Percentiles rank a stretch among this genome's conserved stretches.
Conservation (phyloP, 169 alveolate species). For the Plasmodium reichenowi region DNA sequence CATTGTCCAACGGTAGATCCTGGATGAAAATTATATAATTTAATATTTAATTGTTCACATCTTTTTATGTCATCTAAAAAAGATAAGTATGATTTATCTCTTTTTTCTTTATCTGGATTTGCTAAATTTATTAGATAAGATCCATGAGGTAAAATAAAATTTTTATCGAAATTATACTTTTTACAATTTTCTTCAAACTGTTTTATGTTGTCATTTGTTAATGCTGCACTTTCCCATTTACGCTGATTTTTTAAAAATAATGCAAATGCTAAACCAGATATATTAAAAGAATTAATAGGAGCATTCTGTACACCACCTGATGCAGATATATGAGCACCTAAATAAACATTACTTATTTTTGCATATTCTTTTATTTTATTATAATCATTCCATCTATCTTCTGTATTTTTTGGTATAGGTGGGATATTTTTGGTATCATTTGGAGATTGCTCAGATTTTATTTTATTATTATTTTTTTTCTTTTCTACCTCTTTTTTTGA, state of each 20-base stretch:
- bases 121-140: constrained; percentile 91
- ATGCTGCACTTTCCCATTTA: constrained; percentile 90
- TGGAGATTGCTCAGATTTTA: constrained; percentile 3
- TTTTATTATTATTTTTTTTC: constrained; percentile 14
- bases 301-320: constrained; percentile 92
- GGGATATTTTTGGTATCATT: constrained; percentile 16
- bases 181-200: constrained; percentile 82
- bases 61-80: constrained; percentile 91
- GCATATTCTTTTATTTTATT: constrained; percentile 50
- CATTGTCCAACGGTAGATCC: constrained; percentile 90
- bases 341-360: constrained; percentile 79
- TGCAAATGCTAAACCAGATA: constrained; percentile 91
- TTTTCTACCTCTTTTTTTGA: constrained; percentile 18
- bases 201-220: constrained; percentile 80
- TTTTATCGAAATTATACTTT: constrained; percentile 79
- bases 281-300: constrained; percentile 86
- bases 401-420: constrained; percentile 41
- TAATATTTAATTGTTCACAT: constrained; percentile 90
- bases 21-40: constrained; percentile 91
- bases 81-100: constrained; percentile 86
- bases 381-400: constrained; percentile 71
- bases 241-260: constrained; percentile 91
- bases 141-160: constrained; percentile 91
- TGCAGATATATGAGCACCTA: constrained; percentile 93
- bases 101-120: constrained; percentile 91